Evolutionary conservation across 305 asterid species (phyloP).

Genomic region (Caryopteris hybrid): DNA sequence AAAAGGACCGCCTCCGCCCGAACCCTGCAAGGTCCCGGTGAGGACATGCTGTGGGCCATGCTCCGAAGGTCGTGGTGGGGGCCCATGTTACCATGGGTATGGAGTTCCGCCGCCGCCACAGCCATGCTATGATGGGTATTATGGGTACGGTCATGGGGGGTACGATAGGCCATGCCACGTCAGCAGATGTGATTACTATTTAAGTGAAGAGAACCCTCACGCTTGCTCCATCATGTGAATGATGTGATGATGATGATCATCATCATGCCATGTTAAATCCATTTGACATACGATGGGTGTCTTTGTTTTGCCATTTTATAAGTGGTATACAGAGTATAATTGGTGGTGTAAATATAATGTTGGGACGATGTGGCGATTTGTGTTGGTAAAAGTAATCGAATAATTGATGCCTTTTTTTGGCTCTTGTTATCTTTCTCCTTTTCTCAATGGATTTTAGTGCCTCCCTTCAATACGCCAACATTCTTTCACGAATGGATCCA

Average conservation of each 20-base stretch:
- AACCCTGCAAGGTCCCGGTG: too few relatives aligned
- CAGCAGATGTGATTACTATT: constrained; percentile 39
- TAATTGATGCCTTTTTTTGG: neutral
- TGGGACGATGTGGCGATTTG: neutral
- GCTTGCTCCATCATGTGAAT: constrained; percentile 45
- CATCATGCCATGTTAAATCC: neutral
- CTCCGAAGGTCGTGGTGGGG: constrained; percentile 36
- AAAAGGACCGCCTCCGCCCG: too few relatives aligned
- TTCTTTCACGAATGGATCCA: too few relatives aligned
- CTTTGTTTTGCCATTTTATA: too few relatives aligned
- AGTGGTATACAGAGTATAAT: too few relatives aligned
- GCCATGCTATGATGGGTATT: constrained; percentile 30
- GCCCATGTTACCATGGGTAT: constrained; percentile 57
- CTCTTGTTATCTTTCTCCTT: neutral
- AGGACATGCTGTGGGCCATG: constrained; percentile 41
- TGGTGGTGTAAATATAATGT: too few relatives aligned
- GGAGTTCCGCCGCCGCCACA: constrained; percentile 46
- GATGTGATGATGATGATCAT: neutral
- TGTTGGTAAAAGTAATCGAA: neutral
- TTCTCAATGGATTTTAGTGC: neutral
- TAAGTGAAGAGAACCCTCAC: constrained; percentile 47
- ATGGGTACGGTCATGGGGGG: constrained; percentile 20
- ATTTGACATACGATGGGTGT: neutral
- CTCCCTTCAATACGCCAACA: neutral
- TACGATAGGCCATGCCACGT: constrained; percentile 28